Conservation (phyloP, 2,329 filamentous ascomycete species). For the Trematosphaeria pertusa region DNA sequence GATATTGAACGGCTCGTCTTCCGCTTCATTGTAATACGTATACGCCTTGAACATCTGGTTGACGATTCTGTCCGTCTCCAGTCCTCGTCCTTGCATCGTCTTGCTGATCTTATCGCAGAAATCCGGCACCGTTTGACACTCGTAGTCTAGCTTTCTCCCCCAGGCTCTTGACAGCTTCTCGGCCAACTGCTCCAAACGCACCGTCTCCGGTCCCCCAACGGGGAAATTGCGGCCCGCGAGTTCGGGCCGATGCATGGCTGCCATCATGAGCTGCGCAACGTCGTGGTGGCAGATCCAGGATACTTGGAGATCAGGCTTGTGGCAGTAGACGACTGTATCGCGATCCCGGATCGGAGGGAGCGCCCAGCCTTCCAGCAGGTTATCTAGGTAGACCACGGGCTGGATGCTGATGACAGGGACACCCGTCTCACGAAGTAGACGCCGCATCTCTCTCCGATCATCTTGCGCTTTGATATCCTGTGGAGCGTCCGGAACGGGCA, state of each 20-base stretch:
- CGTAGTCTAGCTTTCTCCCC: conserved; percentile 38
- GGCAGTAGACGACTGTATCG: conserved; percentile 49
- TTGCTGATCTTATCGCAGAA: conserved; percentile 36
- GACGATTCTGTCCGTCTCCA: conserved; percentile 46
- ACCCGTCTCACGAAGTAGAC: conserved; percentile 35
- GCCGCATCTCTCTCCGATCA: conserved; percentile 39
- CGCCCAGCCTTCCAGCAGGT: conserved; percentile 51
- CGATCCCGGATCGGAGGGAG: conserved; percentile 43
- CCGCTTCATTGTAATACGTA: conserved; percentile 50
- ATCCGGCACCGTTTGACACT: conserved; percentile 40
- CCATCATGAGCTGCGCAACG: conserved; percentile 49
- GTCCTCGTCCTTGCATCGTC: conserved; percentile 43
- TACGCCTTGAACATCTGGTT: conserved; percentile 52
- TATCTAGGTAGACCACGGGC: conserved; percentile 50
- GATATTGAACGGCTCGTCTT: conserved; percentile 48
- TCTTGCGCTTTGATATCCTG: conserved; percentile 40
- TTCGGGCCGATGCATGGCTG: conserved; percentile 40
- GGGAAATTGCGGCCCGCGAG: conserved; percentile 46
- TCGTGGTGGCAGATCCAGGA: conserved; percentile 53
- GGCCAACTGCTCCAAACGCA: conserved; percentile 40
- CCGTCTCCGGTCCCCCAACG: conserved; percentile 47
- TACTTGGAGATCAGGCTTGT: conserved; percentile 46
- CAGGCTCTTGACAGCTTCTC: conserved; percentile 44
- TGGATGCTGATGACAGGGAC: conserved; percentile 46
- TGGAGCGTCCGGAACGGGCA: conserved; percentile 29